These are phyloP conservation scores for Coemansia biformis DNA, from an alignment of 192 early-diverging fungal species.

Conservation along the genomic window DNA sequence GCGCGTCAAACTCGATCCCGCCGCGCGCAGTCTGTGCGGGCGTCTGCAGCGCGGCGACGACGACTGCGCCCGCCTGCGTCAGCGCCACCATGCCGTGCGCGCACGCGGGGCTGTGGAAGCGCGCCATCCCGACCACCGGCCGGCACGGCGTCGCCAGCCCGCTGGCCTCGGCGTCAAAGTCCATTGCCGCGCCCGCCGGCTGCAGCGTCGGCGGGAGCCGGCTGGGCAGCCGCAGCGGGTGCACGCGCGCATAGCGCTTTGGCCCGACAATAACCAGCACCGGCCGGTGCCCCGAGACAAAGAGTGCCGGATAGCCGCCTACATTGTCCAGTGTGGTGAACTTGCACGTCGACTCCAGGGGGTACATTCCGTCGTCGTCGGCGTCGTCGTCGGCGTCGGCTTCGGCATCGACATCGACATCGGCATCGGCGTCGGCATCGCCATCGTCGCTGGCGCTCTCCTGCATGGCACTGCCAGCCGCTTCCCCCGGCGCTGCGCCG, in stretches of 20 bases:
- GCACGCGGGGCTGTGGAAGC: conserved; percentile 38
- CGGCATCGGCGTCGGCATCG: conserved; percentile 10
- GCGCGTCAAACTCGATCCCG: conserved; percentile 39
- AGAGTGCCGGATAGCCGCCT: conserved; percentile 37
- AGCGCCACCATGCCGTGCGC: conserved; percentile 38
- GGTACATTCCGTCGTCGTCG: conserved; percentile 1
- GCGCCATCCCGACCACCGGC: conserved; percentile 27
- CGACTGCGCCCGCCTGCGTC: conserved; percentile 37
- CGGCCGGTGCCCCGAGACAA: conserved; percentile 27
- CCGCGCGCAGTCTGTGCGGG: conserved; percentile 18
- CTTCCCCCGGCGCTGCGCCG: too few species aligned
- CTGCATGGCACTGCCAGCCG: too few species aligned
- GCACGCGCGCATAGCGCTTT: conserved; percentile 43
- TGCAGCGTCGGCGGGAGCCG: conserved; percentile 22
- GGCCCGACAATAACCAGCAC: conserved; percentile 27
- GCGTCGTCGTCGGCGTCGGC: neutral
- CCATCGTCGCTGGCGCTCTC: too few species aligned
- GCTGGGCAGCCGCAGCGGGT: conserved; percentile 24
- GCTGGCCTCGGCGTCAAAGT: conserved; percentile 17
- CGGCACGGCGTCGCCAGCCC: conserved; percentile 19
- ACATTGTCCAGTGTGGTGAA: conserved; percentile 31
- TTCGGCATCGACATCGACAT: neutral
- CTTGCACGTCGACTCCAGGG: conserved; percentile 19
- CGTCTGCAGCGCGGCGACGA: conserved; percentile 22
- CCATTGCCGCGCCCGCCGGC: conserved; percentile 1